These are phyloP conservation scores for Diplodia sapinea DNA, from an alignment of 2,329 filamentous ascomycete species.

Conservation along the genomic window DNA sequence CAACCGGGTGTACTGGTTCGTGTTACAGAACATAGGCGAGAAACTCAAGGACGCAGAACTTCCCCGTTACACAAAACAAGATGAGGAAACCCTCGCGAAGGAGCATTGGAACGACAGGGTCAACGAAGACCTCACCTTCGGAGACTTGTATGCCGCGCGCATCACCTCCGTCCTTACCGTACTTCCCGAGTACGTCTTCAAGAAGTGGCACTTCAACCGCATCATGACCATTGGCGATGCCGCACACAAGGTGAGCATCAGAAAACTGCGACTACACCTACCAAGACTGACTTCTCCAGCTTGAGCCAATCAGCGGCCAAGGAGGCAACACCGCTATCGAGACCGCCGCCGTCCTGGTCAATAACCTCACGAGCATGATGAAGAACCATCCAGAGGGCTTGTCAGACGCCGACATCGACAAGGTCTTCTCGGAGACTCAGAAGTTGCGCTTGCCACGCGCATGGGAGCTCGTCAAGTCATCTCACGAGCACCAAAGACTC, in stretches of 20 bases:
- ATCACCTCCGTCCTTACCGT: constrained; percentile 37
- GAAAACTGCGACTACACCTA: too few relatives aligned
- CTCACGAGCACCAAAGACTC: constrained; percentile 4
- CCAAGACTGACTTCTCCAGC: background rate
- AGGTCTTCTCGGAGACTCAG: constrained; percentile 9
- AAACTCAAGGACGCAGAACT: constrained; percentile 36
- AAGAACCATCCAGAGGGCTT: constrained; percentile 7
- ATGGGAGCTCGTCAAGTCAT: constrained; percentile 9
- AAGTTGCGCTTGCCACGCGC: background rate
- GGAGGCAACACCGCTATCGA: constrained; percentile 38
- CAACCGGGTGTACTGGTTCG: constrained; percentile 37
- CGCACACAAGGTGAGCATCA: constrained; percentile 48
- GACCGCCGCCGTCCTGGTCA: constrained; percentile 35
- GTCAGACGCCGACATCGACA: constrained; percentile 1
- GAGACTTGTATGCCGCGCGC: constrained; percentile 43
- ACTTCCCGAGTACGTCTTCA: constrained; percentile 49
- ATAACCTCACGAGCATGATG: constrained; percentile 9
- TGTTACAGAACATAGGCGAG: constrained; percentile 38
- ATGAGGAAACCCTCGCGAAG: constrained; percentile 40
- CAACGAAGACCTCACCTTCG: constrained; percentile 41
- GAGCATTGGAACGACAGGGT: constrained; percentile 40
- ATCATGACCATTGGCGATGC: constrained; percentile 52
- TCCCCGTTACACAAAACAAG: constrained; percentile 43
- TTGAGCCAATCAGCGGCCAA: constrained; percentile 36
- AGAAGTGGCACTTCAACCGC: constrained; percentile 49